Percentiles rank a stretch among this genome's conserved stretches.
These are phyloP conservation scores for Lyophyllum decastes DNA, from an alignment of 768 basidiomycete genomes.

Conservation along the genomic window DNA sequence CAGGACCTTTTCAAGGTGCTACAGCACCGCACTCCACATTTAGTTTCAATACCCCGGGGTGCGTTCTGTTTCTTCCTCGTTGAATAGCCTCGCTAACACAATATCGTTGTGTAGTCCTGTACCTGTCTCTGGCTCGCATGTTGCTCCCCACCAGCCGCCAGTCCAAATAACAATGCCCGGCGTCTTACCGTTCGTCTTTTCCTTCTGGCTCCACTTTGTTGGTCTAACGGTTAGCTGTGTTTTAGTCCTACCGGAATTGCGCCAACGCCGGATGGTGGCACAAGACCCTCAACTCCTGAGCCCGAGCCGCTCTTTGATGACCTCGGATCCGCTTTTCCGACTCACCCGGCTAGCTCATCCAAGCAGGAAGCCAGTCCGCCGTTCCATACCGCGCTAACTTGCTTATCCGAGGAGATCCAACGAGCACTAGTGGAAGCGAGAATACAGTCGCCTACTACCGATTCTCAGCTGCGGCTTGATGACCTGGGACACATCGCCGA, in stretches of 20 bases:
- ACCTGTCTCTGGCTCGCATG: no score
- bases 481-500: background rate
- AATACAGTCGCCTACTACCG: background rate
- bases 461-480: background rate
- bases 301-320: background rate
- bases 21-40: no score
- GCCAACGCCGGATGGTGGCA: background rate
- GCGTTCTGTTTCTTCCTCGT: no score
- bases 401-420: background rate
- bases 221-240: background rate
- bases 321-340: background rate
- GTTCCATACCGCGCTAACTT: background rate
- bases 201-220: no score
- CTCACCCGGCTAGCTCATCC: background rate
- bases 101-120: no score
- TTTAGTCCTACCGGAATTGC: background rate
- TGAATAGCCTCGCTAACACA: no score
- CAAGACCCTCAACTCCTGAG: background rate
- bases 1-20: no score
- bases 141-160: no score
- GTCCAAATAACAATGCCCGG: no score
- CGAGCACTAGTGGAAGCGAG: background rate
- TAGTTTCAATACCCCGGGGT: no score
- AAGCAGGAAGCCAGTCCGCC: background rate
- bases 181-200: no score